A percentile compares a stretch with the other conserved stretches of the same genome.
These are phyloP conservation scores for Salix koriyanagi DNA, from an alignment of 345 rosid species.

Conservation along the genomic window DNA sequence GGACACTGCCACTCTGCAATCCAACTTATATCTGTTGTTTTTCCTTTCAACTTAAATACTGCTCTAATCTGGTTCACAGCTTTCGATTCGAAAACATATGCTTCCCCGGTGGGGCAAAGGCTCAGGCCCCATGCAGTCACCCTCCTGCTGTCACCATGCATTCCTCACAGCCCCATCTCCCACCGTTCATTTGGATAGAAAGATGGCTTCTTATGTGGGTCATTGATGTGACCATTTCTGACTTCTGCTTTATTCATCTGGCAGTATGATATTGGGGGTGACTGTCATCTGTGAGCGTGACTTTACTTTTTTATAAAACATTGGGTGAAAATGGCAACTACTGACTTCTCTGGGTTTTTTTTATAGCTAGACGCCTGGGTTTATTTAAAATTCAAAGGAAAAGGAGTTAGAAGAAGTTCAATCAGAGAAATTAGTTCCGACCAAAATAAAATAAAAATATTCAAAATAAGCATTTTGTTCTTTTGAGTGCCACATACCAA, in stretches of 20 bases:
- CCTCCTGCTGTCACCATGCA: constrained; percentile 13
- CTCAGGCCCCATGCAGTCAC: background rate
- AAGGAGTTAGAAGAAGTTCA: no score
- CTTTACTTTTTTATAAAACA: background rate
- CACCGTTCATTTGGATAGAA: constrained; percentile 24
- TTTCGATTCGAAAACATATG: constrained; percentile 7
- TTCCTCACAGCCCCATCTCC: constrained; percentile 31
- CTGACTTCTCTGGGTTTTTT: no score
- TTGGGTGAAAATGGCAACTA: no score
- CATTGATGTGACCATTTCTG: constrained; percentile 27
- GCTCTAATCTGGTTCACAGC: constrained; percentile 34
- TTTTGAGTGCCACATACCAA: no score
- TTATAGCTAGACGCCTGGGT: no score
- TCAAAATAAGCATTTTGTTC: no score
- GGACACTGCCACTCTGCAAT: constrained; percentile 35
- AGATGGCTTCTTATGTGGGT: constrained; percentile 18
- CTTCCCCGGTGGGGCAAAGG: background rate
- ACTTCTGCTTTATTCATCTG: constrained; percentile 26
- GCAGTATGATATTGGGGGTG: constrained; percentile 17
- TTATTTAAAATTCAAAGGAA: no score
- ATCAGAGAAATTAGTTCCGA: no score
- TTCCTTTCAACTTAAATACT: constrained; percentile 21
- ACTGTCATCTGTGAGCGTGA: constrained; percentile 8
- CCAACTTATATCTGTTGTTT: constrained; percentile 29
- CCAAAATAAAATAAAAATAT: no score